These are phyloP conservation scores for Hibiscus trionum DNA, from an alignment of 345 rosid genomes.

Conservation along the genomic window DNA sequence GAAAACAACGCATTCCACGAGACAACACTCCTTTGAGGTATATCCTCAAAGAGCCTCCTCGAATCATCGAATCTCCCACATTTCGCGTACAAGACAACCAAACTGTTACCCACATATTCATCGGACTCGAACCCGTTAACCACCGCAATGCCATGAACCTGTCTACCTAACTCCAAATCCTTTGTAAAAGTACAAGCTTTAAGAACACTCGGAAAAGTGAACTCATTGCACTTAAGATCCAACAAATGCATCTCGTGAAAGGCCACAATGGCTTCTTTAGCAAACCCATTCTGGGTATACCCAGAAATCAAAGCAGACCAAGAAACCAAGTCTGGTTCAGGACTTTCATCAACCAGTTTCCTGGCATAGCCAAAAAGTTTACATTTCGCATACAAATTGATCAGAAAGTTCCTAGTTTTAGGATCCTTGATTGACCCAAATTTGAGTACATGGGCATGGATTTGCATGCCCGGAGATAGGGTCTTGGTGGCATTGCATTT, in stretches of 20 bases:
- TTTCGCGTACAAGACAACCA: conserved; percentile 55
- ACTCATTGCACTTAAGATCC: conserved; percentile 49
- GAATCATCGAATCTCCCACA: conserved; percentile 41
- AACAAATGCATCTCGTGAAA: conserved; percentile 37
- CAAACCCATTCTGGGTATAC: conserved; percentile 38
- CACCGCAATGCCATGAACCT: conserved; percentile 45
- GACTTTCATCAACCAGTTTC: conserved; percentile 47
- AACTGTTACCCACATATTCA: conserved; percentile 52
- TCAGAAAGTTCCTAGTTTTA: conserved; percentile 29
- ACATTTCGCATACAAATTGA: conserved; percentile 38
- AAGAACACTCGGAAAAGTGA: conserved; percentile 50
- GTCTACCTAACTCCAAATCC: conserved; percentile 46
- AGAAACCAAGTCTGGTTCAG: conserved; percentile 51
- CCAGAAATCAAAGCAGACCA: conserved; percentile 70
- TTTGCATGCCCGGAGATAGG: conserved; percentile 27
- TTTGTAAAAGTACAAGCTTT: conserved; percentile 41
- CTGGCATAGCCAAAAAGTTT: conserved; percentile 36
- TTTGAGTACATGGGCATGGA: conserved; percentile 38
- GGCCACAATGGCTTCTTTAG: conserved; percentile 33
- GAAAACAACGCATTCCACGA: conserved; percentile 57
- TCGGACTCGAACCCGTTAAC: conserved; percentile 45
- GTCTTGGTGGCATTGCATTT: conserved; percentile 37
- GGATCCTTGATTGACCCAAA: conserved; percentile 26
- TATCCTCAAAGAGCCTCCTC: conserved; percentile 38
- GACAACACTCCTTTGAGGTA: conserved; percentile 41